Evolutionary conservation across 75 land plant genomes (phyloP), one percentile per base, ranked within the genome.

Genomic region (Larix kaempferi): DNA sequence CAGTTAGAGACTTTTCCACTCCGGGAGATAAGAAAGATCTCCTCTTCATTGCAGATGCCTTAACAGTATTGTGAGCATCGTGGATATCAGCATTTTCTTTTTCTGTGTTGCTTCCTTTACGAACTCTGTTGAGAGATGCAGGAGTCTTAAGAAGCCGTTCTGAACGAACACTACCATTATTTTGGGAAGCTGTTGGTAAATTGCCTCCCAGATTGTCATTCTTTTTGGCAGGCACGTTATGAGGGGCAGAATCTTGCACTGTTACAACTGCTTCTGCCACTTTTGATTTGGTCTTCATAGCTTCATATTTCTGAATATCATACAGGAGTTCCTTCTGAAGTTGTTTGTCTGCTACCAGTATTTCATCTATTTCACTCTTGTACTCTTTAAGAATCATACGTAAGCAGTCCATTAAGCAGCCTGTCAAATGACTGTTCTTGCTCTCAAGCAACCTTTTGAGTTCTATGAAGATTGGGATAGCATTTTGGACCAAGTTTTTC

Each of bases 351-450:
- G 93, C 98, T 11, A 93, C 89, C 71, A 95, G 73, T 26, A 95
- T 86, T 56, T 95, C 98, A 25, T 95, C 98, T 23, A 95, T 89
- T 74, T 95, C 98, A 56, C 89, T 91, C 83, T 93, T 92, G 81
- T 89, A 95, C 67, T 93, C 98, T 82, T 95, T 95, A 6, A 95
- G 91, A 26, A 95, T 85, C 55, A 80, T 76, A 15, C 95, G 78
- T 39, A 95, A 88, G 80, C 98, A 93, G 35, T 95, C 98, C 98
- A 92, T 95, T 3, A 95, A 89, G 59, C 89, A 83, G 26, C 98
- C 98, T 16, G 76, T 92, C 63, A 95, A 85, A 49, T 93, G 95
- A 80, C 93, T 93, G 83, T 90, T 95, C 72, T 88, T 91, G 83
- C 87, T 89, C 65, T 95, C 98, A 2, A 95, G 75, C 17, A 93